A percentile compares a stretch with the other conserved stretches of the same genome.
These are phyloP conservation scores for Daldinia bambusicola DNA, from an alignment of 495 filamentous ascomycete species.

Conservation along the genomic window DNA sequence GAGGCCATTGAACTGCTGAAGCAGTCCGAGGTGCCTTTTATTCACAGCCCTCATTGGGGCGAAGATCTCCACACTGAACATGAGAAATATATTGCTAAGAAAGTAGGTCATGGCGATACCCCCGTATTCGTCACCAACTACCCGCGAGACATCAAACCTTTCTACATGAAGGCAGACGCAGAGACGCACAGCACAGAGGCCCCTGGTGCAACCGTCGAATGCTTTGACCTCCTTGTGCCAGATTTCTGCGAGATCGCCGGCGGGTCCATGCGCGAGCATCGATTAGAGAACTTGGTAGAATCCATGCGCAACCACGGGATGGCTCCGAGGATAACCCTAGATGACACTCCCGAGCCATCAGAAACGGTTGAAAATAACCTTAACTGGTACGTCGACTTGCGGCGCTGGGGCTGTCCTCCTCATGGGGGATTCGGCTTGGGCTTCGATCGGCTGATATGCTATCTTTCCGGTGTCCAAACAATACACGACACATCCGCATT, in stretches of 20 bases:
- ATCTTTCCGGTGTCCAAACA: conserved; percentile 83
- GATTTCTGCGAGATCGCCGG: conserved; percentile 90
- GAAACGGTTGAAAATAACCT: conserved; percentile 62
- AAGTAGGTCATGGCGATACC: conserved; percentile 63
- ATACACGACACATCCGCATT: conserved; percentile 90
- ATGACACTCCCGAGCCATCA: conserved; percentile 13
- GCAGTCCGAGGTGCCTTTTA: conserved; percentile 70
- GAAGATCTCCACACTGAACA: conserved; percentile 88
- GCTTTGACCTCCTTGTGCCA: conserved; percentile 94
- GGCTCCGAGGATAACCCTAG: conserved; percentile 9
- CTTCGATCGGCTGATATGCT: conserved; percentile 89
- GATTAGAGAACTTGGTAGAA: conserved; percentile 71
- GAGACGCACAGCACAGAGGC: conserved; percentile 14
- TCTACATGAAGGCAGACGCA: conserved; percentile 79
- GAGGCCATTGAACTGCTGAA: conserved; percentile 76
- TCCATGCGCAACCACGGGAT: conserved; percentile 75
- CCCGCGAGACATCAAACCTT: conserved; percentile 85
- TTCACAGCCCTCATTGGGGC: conserved; percentile 74
- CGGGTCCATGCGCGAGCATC: conserved; percentile 93
- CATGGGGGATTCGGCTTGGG: conserved; percentile 96
- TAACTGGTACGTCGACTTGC: conserved; percentile 94
- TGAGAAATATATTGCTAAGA: conserved; percentile 84
- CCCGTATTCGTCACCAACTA: conserved; percentile 97
- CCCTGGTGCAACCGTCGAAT: conserved; percentile 76
- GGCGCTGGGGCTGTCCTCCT: conserved; percentile 92